A percentile compares a stretch with the other conserved stretches of the same genome.
These are phyloP conservation scores for Russula emetica DNA, from an alignment of 768 basidiomycete genomes.

Conservation along the genomic window DNA sequence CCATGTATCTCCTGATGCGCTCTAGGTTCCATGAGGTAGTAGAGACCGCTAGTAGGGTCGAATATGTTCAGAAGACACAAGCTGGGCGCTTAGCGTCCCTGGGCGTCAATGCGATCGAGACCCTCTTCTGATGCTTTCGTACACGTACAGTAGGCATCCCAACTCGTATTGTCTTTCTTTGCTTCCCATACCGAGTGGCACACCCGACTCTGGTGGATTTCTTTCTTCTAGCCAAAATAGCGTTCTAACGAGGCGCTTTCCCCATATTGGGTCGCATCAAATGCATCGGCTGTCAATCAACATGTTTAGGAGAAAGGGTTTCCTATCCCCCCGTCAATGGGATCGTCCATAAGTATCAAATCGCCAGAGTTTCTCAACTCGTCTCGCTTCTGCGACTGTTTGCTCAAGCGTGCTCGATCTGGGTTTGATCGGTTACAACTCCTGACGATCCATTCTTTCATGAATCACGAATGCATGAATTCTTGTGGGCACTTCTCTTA, in stretches of 20 bases:
- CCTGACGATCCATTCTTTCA: constrained; percentile 24
- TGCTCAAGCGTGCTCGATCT: constrained; percentile 19
- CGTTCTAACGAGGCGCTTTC: background rate
- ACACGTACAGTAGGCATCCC: background rate
- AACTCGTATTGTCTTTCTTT: background rate
- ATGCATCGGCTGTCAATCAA: constrained; percentile 3
- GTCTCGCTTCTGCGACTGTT: constrained; percentile 18
- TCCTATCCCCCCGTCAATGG: constrained; percentile 8
- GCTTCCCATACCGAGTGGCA: background rate
- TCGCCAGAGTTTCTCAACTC: constrained; percentile 1
- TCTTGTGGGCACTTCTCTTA: constrained; percentile 1
- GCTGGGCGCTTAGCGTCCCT: background rate
- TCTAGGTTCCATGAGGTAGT: background rate
- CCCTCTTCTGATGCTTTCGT: background rate
- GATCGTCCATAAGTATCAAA: constrained; percentile 1
- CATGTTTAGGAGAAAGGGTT: background rate
- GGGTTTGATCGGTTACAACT: constrained; percentile 23
- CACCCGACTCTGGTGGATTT: background rate
- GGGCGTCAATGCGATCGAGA: background rate
- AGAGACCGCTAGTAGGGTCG: background rate
- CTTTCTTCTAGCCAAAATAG: background rate
- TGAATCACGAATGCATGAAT: constrained; percentile 17
- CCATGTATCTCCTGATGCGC: background rate
- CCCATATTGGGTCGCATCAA: background rate
- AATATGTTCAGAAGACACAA: too few species aligned